phyloP scores from a whole-genome alignment of 108 stramenopile genomes.

The Stephanodiscus minutulus region DNA sequence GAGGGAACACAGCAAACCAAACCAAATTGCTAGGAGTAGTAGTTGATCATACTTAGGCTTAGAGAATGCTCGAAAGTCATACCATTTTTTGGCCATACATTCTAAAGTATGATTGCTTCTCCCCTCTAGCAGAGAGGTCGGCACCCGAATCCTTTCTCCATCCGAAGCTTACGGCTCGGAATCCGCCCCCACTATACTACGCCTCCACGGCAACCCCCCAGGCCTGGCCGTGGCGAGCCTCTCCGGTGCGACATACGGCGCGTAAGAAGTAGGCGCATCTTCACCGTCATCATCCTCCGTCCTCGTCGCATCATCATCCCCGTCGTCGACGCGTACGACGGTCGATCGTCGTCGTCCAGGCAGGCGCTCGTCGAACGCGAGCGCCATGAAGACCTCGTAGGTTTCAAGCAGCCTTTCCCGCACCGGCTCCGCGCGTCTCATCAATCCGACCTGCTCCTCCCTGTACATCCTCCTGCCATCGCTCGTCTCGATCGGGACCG shows the following conservation, averaged over 20 bases:
- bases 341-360: too few relatives aligned
- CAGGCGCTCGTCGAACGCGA: constrained; percentile 33
- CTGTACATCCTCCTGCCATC: constrained; percentile 82
- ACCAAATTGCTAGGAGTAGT: too few relatives aligned
- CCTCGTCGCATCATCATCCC: too few relatives aligned
- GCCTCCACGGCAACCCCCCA: constrained; percentile 55
- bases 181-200: constrained; percentile 14
- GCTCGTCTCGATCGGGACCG: constrained; percentile 83
- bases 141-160: too few relatives aligned
- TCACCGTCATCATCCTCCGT: too few relatives aligned
- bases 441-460: constrained; percentile 53
- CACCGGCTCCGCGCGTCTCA: constrained; percentile 63
- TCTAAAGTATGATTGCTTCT: too few relatives aligned
- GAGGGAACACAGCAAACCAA: not conserved
- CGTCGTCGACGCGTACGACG: too few relatives aligned
- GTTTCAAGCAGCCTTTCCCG: constrained; percentile 55
- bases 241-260: constrained; percentile 38
- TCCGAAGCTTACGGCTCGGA: too few relatives aligned
- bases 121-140: too few relatives aligned
- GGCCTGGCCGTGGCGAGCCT: constrained; percentile 49
- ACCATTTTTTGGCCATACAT: too few relatives aligned
- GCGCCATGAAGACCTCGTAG: constrained; percentile 54
- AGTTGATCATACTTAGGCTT: too few relatives aligned
- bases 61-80: too few relatives aligned
- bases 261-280: not conserved